Base-by-base conservation (phyloP, 75 land plant genomes). In the Isoetes taiwanensis region DNA sequence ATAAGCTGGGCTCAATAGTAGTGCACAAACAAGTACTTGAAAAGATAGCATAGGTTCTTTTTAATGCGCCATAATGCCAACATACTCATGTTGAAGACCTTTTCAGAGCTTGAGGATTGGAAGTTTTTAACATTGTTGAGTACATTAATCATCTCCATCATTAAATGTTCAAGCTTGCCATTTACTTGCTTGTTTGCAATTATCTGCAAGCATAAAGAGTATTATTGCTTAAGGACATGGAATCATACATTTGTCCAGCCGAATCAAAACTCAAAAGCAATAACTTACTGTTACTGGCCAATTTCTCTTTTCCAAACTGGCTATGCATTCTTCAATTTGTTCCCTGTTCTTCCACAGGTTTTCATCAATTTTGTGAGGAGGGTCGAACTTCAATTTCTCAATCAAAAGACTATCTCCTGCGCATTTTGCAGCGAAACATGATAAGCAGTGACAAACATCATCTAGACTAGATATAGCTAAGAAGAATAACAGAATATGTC, bases 301-400 rank as follows among this genome's bases (percentile, higher is more conserved):
- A 32, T 67, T 74, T 31, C 67, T 54, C 48, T 52, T 59, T 9
- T 84, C 70, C 2, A 93, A 69, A 24, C 77, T 61, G 61, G 54
- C 75, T 1, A 93, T 61, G 25, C 87, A 81, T 52, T 93, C 96
- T 64, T 93, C 98, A 26, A 93, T 75, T 41, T 93, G 79, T 34
- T 93, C 98, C 31, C 96, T 59, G 60, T 93, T 88, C 68, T 76
- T 84, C 98, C 98, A 93, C 56, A 84, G 55, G 52, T 93, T 93
- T 62, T 88, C 86, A 64, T 93, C 98, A 28, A 93, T 72, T 57
- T 93, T 93, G 59, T 93, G 98, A 10, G 96, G 89, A 31, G 83
- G 77, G 23, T 39, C 42, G 11, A 21, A 46, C 3, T 82, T 64
- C 21, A 67, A 72, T 72, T 75, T 78, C 4, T 66, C 37, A 10